phyloP scores from a whole-genome alignment of 768 basidiomycete genomes.

The Suillus bovinus region DNA sequence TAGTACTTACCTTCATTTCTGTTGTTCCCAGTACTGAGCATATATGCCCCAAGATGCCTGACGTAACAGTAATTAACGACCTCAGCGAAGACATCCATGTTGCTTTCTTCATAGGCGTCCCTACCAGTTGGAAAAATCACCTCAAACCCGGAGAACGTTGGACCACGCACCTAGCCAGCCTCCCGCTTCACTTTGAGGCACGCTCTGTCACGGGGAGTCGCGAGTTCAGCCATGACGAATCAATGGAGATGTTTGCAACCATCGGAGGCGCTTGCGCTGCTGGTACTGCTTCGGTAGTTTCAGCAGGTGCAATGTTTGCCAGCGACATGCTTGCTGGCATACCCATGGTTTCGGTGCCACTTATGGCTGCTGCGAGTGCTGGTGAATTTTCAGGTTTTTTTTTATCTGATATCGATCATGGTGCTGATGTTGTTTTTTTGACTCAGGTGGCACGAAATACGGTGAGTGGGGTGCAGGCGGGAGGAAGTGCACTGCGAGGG shows the following conservation, averaged over 20 bases:
- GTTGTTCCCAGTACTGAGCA: background rate
- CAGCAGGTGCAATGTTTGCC: background rate
- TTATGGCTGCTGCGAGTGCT: background rate
- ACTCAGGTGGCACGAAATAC: background rate
- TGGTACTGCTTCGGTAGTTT: slow-evolving; percentile 14
- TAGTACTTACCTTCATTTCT: background rate
- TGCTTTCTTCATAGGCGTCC: slow-evolving; percentile 20
- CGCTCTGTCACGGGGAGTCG: slow-evolving; percentile 16
- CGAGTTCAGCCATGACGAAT: slow-evolving; percentile 18
- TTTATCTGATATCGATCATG: background rate
- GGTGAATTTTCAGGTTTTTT: background rate
- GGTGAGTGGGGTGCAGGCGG: background rate
- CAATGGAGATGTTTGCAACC: slow-evolving; percentile 21
- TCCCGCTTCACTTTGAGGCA: slow-evolving; percentile 17
- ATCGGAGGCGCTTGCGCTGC: background rate
- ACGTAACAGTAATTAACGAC: slow-evolving; percentile 22
- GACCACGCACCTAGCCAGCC: slow-evolving; percentile 12
- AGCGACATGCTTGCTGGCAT: background rate
- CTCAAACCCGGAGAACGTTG: slow-evolving; percentile 20
- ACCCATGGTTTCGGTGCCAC: background rate
- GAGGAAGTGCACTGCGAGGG: background rate
- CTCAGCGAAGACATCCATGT: slow-evolving; percentile 22
- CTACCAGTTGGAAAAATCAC: slow-evolving; percentile 19
- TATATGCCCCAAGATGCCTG: slow-evolving; percentile 13
- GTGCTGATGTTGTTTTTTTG: background rate